These are phyloP conservation scores for Rhodotorula sp. DNA, from an alignment of 1,284 basidiomycete species.

Conservation along the genomic window DNA sequence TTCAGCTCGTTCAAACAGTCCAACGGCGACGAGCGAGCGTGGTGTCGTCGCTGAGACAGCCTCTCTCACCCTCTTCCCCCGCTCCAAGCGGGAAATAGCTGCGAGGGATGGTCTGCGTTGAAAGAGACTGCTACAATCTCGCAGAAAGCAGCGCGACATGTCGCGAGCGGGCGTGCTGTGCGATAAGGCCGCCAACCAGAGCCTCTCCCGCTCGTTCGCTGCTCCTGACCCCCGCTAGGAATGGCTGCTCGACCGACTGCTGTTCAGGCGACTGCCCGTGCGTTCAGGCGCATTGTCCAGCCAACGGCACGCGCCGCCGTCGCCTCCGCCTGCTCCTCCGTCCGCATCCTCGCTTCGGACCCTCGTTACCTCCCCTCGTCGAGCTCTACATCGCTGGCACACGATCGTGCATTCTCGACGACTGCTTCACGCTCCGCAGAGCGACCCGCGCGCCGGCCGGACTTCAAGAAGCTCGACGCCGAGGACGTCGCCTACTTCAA, in stretches of 20 bases:
- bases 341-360: not conserved
- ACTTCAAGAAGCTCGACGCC: constrained; percentile 52
- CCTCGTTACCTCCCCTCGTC: not conserved
- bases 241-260: not conserved
- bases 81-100: too few relatives aligned
- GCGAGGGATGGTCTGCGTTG: too few relatives aligned
- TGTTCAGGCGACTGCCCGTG: not conserved
- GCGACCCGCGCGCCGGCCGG: constrained; percentile 20
- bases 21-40: too few relatives aligned
- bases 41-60: too few relatives aligned
- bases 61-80: too few relatives aligned
- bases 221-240: not conserved
- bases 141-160: too few relatives aligned
- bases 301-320: not conserved
- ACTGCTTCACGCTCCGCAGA: not conserved
- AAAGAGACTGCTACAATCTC: too few relatives aligned
- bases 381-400: not conserved
- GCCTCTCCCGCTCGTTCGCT: too few relatives aligned
- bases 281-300: constrained; percentile 3
- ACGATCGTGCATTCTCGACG: constrained; percentile 12
- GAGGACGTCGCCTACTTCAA: constrained; percentile 54
- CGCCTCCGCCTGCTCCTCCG: not conserved
- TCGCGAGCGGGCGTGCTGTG: too few relatives aligned
- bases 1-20: too few relatives aligned
- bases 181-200: too few relatives aligned